Percentiles rank a stretch among this genome's conserved stretches.
Evolutionary conservation across 768 basidiomycete species (phyloP).

Genomic region (Lyophyllum semitale): DNA sequence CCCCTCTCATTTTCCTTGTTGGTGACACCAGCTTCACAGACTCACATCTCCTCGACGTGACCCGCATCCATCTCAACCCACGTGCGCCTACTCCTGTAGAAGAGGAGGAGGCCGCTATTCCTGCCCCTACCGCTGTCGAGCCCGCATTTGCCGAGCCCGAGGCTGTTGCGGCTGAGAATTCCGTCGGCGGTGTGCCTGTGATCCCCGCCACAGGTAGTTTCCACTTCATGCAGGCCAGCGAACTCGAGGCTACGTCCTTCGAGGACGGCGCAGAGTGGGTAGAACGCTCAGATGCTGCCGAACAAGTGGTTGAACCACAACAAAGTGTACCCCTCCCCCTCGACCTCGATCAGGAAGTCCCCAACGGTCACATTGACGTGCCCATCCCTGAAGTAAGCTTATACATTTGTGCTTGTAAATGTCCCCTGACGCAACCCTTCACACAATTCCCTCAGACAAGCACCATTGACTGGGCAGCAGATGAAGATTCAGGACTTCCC

Average conservation of each 20-base stretch:
- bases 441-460: conserved; percentile 19
- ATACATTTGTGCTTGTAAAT: neutral
- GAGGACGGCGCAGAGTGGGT: conserved; percentile 61
- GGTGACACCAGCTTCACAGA: conserved; percentile 40
- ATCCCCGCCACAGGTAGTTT: conserved; percentile 55
- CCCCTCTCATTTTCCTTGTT: conserved; percentile 5
- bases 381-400: conserved; percentile 12
- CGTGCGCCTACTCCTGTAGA: conserved; percentile 39
- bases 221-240: conserved; percentile 83
- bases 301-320: conserved; percentile 22
- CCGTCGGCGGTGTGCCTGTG: conserved; percentile 43
- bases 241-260: conserved; percentile 58
- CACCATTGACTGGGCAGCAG: conserved; percentile 82
- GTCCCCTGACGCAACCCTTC: neutral
- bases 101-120: conserved; percentile 29
- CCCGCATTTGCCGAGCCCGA: conserved; percentile 18
- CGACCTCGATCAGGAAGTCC: conserved; percentile 12
- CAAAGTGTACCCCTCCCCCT: conserved; percentile 12
- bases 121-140: conserved; percentile 24
- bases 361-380: conserved; percentile 17
- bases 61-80: conserved; percentile 52
- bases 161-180: conserved; percentile 28
- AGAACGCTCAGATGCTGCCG: conserved; percentile 45
- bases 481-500: conserved; percentile 80
- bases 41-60: conserved; percentile 60